Conservation (phyloP, 257 asterid species). For the Solanum chaucha region DNA sequence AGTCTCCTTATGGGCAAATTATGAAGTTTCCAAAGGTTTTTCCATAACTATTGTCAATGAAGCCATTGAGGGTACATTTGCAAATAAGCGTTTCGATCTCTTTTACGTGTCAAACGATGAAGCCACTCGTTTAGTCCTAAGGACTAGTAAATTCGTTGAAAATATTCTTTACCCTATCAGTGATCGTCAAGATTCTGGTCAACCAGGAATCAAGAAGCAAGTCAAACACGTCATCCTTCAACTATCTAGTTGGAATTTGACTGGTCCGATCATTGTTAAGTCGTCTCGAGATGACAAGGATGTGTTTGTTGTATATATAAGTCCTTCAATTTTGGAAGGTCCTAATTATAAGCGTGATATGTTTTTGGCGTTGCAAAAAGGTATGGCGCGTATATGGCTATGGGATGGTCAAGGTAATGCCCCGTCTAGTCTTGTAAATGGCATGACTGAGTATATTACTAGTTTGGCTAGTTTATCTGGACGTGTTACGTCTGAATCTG, state of each 20-base stretch:
- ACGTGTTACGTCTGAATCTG: too few species aligned
- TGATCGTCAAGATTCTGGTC: not conserved
- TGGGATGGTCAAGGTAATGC: conserved; percentile 39
- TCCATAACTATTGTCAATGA: conserved; percentile 40
- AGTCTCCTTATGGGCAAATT: conserved; percentile 56
- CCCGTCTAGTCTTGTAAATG: conserved; percentile 32
- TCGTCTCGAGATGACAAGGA: not conserved
- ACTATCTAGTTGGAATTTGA: conserved; percentile 21
- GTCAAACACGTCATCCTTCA: conserved; percentile 23
- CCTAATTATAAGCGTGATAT: conserved; percentile 12
- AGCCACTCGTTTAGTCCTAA: conserved; percentile 31
- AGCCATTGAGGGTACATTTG: conserved; percentile 7
- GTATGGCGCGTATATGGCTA: conserved; percentile 44
- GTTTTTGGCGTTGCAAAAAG: conserved; percentile 26
- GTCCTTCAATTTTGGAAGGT: conserved; percentile 28
- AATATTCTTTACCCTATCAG: conserved; percentile 25
- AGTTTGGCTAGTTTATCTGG: not conserved
- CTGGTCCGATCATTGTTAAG: conserved; percentile 5
- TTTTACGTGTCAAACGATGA: conserved; percentile 52
- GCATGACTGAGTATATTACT: conserved; percentile 39
- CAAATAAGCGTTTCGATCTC: conserved; percentile 38
- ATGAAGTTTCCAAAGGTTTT: conserved; percentile 73
- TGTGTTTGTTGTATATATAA: conserved; percentile 19
- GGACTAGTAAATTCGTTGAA: conserved; percentile 38
- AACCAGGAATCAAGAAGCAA: conserved; percentile 15